Evolutionary conservation across 176 grass and related monocot species (phyloP), one percentile per base, ranked within the genome.

Genomic region (Carex scoparia): DNA sequence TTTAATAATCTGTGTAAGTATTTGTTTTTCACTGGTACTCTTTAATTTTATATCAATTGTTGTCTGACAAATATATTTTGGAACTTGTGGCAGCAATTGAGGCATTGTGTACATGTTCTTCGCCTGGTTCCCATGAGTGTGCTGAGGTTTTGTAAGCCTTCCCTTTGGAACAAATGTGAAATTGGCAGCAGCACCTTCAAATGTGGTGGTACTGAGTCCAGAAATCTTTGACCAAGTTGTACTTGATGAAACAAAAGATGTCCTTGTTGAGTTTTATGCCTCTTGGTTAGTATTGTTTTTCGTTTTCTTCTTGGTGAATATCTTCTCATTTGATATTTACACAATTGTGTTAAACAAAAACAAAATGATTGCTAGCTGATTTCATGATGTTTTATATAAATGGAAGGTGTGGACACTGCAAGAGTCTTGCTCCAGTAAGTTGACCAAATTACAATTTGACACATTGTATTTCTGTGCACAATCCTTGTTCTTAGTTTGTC

Each of bases 191-290:
- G 40, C 81, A 59, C 93, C 96, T 84, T 99, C 96, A 54, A 94
- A 78, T 86, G 96, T 99, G 0, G 91, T 94, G 63, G 87, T 99
- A 65, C 63, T 95, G 72, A 89, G 90, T 33, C 30, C 81, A 65
- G 93, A 99, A 46, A 94, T 60, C 68, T 99, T 95, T 27, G 83
- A 99, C 55, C 89, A 91, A 4, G 61, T 94, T 90, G 96, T 95
- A 23, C 96, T 99, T 87, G 96, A 99, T 87, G 88, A 89, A 87
- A 92, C 91, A 48, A 99, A 95, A 86, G 93, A 99, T 92, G 96
- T 99, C 11, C 93, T 99, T 88, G 96, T 99, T 67, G 96, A 99
- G 85, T 99, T 99, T 79, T 99, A 99, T 90, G 96, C 96, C 65
- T 93, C 96, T 81, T 99, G 96, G 96, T 95, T 92, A 58, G 91